Conservation (phyloP, 176 grass and related monocot genomes). For the Eremochloa ophiuroides region DNA sequence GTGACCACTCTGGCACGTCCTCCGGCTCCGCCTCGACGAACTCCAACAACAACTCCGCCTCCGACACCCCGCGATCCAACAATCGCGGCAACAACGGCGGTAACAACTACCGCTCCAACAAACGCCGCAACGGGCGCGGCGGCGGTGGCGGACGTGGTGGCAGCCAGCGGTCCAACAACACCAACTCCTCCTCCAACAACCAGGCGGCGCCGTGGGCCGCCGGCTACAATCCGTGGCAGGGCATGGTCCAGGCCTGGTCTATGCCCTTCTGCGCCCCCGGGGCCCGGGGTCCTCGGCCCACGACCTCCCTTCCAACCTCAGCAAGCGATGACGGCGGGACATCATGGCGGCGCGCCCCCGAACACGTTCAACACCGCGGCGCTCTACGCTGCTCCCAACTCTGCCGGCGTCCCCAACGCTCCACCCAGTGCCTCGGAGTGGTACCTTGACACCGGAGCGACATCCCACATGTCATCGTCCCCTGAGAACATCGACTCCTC, state of each 20-base stretch:
- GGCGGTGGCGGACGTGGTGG: no score
- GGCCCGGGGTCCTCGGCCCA: not conserved
- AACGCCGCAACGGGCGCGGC: no score
- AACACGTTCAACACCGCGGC: not conserved
- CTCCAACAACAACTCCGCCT: no score
- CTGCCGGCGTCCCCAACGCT: not conserved
- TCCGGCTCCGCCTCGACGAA: no score
- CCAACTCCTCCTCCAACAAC: no score
- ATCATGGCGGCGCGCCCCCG: rapidly evolving
- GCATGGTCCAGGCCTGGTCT: not conserved
- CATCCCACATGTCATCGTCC: not conserved
- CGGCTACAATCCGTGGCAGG: not conserved
- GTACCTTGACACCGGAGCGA: no score
- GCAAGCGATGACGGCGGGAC: not conserved
- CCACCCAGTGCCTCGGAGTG: no score
- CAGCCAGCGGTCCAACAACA: not conserved
- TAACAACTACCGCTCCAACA: no score
- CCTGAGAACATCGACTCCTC: no score
- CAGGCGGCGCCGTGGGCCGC: not conserved
- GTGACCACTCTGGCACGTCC: no score
- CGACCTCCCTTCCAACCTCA: not conserved
- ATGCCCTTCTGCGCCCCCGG: not conserved
- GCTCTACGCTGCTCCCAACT: not conserved
- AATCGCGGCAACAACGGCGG: no score
- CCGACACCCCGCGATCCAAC: no score